These are phyloP conservation scores for Cytauxzoon felis DNA, from an alignment of 169 alveolate genomes.

Conservation along the genomic window DNA sequence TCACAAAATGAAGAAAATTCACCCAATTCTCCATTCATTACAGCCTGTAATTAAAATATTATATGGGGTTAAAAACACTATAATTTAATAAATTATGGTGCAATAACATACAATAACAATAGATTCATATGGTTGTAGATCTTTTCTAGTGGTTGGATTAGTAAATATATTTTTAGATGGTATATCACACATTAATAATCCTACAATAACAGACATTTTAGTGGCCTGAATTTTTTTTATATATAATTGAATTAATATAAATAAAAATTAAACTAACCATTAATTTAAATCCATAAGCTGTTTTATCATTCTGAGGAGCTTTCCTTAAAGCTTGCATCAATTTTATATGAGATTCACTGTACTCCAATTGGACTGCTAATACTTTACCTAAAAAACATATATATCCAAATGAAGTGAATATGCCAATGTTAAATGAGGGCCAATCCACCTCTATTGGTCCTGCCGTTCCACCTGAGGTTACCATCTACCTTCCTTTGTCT, in stretches of 20 bases:
- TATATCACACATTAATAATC: conserved; percentile 93
- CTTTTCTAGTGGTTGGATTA: conserved; percentile 76
- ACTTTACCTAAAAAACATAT: conserved; percentile 70
- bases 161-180: conserved; percentile 90
- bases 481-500: too few relatives aligned
- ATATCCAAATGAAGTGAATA: not conserved
- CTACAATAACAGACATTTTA: conserved; percentile 89
- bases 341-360: conserved; percentile 86
- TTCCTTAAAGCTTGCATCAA: conserved; percentile 87
- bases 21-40: conserved; percentile 88
- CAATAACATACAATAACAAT: conserved; percentile 69
- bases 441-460: not conserved
- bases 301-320: conserved; percentile 87
- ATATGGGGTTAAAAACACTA: not conserved
- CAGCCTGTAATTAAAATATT: conserved; percentile 68
- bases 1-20: conserved; percentile 81
- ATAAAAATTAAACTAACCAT: conserved; percentile 47
- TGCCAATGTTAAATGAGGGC: not conserved
- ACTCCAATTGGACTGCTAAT: conserved; percentile 91
- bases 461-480: not conserved
- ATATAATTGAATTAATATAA: not conserved
- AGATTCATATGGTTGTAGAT: conserved; percentile 84
- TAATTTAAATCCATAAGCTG: conserved; percentile 86
- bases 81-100: not conserved
- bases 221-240: conserved; percentile 64